A percentile compares a stretch with the other conserved stretches of the same genome.
phyloP scores from a whole-genome alignment of 2,329 filamentous ascomycete species.

The Drechslera avenae region DNA sequence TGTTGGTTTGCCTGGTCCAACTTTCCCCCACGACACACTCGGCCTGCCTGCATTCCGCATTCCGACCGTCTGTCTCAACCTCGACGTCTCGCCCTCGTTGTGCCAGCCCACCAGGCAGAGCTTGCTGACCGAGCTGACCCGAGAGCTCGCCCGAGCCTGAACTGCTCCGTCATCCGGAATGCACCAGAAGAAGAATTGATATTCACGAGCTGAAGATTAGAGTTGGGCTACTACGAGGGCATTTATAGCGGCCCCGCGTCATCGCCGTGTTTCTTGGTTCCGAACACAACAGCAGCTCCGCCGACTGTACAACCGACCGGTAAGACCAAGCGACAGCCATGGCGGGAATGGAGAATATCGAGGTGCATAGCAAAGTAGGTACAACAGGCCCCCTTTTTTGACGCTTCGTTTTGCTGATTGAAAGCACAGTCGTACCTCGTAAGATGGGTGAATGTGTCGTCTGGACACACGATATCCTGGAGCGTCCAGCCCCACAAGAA shows the following conservation, averaged over 20 bases:
- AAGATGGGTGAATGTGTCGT: conserved; percentile 91
- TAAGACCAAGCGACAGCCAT: conserved; percentile 54
- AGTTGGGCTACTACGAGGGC: not conserved
- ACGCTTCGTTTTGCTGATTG: conserved; percentile 19
- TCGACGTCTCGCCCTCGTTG: not conserved
- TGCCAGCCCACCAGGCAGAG: not conserved
- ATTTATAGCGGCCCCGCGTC: conserved; percentile 12
- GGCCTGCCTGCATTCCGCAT: conserved; percentile 3
- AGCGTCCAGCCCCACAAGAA: conserved; percentile 98
- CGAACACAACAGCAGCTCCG: not conserved
- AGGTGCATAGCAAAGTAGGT: conserved; percentile 94
- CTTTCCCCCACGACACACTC: not conserved
- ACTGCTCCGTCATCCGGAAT: conserved; percentile 4
- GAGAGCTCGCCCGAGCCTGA: not conserved
- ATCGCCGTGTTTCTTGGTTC: not conserved
- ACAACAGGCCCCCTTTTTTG: not conserved
- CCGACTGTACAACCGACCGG: not conserved
- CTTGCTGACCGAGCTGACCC: conserved; percentile 2
- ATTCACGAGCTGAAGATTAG: not conserved
- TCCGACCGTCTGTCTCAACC: not conserved
- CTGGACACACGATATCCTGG: conserved; percentile 94
- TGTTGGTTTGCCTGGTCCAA: too few species aligned
- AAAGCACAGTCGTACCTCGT: conserved; percentile 85
- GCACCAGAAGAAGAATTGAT: not conserved
- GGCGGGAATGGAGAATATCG: conserved; percentile 94